Evolutionary conservation across 164 flowering plant species (phyloP).

Genomic region (Chimonanthus praecox): DNA sequence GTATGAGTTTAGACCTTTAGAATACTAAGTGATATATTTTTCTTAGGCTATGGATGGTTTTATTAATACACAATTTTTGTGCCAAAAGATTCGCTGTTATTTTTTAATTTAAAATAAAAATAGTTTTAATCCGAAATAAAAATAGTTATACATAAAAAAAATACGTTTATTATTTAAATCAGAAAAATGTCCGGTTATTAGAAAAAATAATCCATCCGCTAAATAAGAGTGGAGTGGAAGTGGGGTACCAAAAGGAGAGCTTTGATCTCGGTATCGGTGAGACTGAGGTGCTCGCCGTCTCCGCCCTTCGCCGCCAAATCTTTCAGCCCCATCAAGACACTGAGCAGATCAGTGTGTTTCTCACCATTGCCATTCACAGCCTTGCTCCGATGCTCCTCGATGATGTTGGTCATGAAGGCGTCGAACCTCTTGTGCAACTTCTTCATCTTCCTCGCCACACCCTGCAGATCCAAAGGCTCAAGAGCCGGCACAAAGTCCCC

Average conservation of each 20-base stretch:
- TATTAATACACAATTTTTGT: not conserved
- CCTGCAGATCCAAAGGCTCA: conserved; percentile 72
- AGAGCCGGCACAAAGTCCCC: conserved; percentile 76
- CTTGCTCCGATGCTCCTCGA: conserved; percentile 49
- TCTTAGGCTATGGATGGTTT: no score
- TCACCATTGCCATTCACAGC: conserved; percentile 5
- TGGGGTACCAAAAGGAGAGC: conserved; percentile 68
- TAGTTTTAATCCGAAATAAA: no score
- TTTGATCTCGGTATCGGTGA: conserved; percentile 71
- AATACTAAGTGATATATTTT: no score
- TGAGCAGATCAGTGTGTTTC: conserved; percentile 37
- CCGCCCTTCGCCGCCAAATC: conserved; percentile 37
- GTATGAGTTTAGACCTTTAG: no score
- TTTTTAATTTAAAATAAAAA: no score
- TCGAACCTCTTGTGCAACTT: conserved; percentile 66
- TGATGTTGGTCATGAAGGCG: conserved; percentile 35
- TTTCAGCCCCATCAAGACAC: conserved; percentile 45
- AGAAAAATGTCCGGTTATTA: no score
- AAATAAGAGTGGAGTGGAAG: not conserved
- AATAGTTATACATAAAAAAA: no score
- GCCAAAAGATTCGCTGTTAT: no score
- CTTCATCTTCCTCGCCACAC: conserved; percentile 72
- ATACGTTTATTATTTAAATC: no score
- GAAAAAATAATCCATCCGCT: no score
- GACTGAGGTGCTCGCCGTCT: conserved; percentile 23